phyloP scores from a whole-genome alignment of 2,329 filamentous ascomycete genomes.

The Trichoderma arundinaceum region DNA sequence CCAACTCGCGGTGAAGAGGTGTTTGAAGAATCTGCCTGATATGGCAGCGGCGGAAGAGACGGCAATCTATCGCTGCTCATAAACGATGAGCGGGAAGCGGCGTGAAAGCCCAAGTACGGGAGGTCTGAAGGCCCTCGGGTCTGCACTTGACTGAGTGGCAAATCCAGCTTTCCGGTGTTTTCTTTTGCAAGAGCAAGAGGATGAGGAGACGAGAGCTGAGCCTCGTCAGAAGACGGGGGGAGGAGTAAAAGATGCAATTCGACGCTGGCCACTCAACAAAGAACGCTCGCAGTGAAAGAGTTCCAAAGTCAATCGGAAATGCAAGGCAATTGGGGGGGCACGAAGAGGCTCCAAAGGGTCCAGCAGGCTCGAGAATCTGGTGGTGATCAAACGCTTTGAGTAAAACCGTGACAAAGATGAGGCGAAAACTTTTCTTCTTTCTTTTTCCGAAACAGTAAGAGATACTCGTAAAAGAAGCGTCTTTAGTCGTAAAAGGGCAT shows the following conservation, averaged over 20 bases:
- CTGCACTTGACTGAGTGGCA: slow-evolving; percentile 63
- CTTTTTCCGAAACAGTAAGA: slow-evolving; percentile 30
- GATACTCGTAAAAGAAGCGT: slow-evolving; percentile 36
- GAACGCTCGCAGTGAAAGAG: slow-evolving; percentile 28
- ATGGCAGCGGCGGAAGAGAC: slow-evolving; percentile 70
- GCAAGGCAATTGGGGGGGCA: slow-evolving; percentile 20
- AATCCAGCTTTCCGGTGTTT: slow-evolving; percentile 90
- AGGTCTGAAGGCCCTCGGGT: slow-evolving; percentile 28
- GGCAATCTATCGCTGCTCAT: slow-evolving; percentile 72
- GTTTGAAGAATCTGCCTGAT: slow-evolving; percentile 73
- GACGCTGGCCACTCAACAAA: slow-evolving; percentile 26
- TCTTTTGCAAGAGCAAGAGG: slow-evolving; percentile 20
- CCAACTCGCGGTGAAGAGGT: slow-evolving; percentile 77
- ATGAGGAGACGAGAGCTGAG: slow-evolving; percentile 15
- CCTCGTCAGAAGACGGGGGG: neutral
- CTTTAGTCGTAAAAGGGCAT: slow-evolving; percentile 42
- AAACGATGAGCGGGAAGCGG: slow-evolving; percentile 65
- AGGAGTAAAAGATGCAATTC: neutral
- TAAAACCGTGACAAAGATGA: slow-evolving; percentile 25
- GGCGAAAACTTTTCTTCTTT: slow-evolving; percentile 29
- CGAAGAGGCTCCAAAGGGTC: neutral
- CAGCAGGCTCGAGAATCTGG: slow-evolving; percentile 20
- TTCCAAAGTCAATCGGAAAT: slow-evolving; percentile 13
- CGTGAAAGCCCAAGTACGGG: slow-evolving; percentile 70
- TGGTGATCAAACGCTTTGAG: slow-evolving; percentile 24